phyloP scores from a whole-genome alignment of 106 monocot genomes.

The Platanthera guangdongensis region DNA sequence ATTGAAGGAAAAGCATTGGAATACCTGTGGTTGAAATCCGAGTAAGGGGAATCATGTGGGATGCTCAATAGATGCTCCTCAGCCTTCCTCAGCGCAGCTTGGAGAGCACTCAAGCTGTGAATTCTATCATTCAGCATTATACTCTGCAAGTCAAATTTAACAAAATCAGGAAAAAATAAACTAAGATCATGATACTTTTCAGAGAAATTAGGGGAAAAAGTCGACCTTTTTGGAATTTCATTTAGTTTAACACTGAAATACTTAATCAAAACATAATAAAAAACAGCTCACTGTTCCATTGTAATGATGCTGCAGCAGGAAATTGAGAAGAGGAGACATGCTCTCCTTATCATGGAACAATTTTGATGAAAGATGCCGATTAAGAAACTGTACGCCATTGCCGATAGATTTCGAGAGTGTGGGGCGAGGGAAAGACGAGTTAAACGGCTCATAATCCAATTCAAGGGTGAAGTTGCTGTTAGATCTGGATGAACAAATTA shows the following conservation, averaged over 20 bases:
- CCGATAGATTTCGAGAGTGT: slow-evolving; percentile 92
- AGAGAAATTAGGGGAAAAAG: too few relatives aligned
- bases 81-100: slow-evolving; percentile 75
- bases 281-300: slow-evolving; percentile 66
- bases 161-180: too few relatives aligned
- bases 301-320: slow-evolving; percentile 80
- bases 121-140: slow-evolving; percentile 87
- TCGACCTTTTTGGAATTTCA: too few relatives aligned
- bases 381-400: slow-evolving; percentile 98
- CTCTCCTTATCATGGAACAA: slow-evolving; percentile 93
- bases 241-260: too few relatives aligned
- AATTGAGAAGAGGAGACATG: slow-evolving; percentile 89
- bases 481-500: slow-evolving; percentile 10
- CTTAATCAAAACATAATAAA: background rate
- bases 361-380: slow-evolving; percentile 90
- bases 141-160: slow-evolving; percentile 23
- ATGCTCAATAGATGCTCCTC: slow-evolving; percentile 59
- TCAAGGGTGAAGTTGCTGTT: slow-evolving; percentile 19
- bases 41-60: slow-evolving; percentile 63
- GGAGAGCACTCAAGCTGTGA: slow-evolving; percentile 32
- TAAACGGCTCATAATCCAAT: slow-evolving; percentile 78
- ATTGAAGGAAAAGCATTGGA: background rate
- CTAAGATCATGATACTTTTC: too few relatives aligned
- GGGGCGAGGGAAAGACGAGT: slow-evolving; percentile 85
- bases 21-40: slow-evolving; percentile 75